These are phyloP conservation scores for Penicillium sp. DNA, from an alignment of 2,329 filamentous ascomycete genomes.

Conservation along the genomic window DNA sequence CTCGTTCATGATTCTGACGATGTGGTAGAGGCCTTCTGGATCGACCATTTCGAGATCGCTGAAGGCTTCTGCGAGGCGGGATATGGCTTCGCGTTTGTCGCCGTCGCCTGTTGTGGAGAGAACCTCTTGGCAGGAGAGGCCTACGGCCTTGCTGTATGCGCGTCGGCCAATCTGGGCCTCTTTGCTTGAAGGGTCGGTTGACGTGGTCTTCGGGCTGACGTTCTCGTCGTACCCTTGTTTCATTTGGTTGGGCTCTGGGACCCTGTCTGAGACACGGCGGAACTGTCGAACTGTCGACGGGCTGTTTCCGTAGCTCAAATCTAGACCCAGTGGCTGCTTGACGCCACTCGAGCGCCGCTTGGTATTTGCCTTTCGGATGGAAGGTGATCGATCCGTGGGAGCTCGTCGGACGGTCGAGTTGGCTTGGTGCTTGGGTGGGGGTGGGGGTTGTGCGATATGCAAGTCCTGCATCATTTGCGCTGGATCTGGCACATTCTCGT, in stretches of 20 bases:
- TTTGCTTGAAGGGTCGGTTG: conserved; percentile 58
- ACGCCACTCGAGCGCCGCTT: conserved; percentile 52
- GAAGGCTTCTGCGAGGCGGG: conserved; percentile 82
- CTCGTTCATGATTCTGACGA: conserved; percentile 77
- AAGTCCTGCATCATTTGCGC: conserved; percentile 44
- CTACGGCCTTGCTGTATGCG: conserved; percentile 77
- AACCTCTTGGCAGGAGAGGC: conserved; percentile 80
- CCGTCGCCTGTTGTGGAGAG: conserved; percentile 74
- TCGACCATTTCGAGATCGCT: conserved; percentile 81
- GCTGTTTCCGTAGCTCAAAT: conserved; percentile 91
- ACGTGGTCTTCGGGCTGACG: conserved; percentile 36
- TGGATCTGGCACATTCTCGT: conserved; percentile 25
- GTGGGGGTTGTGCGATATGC: conserved; percentile 48
- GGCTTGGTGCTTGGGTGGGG: conserved; percentile 54
- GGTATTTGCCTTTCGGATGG: conserved; percentile 39
- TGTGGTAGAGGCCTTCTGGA: conserved; percentile 84
- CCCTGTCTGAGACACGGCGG: conserved; percentile 76
- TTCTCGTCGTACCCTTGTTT: conserved; percentile 44
- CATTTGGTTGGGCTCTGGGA: conserved; percentile 22
- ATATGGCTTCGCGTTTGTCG: conserved; percentile 80
- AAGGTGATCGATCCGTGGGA: conserved; percentile 49
- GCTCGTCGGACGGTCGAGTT: conserved; percentile 57
- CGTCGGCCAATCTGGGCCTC: conserved; percentile 81
- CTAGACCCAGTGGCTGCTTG: conserved; percentile 80
- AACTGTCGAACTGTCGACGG: conserved; percentile 91